Conservation (phyloP, 306 rosid species). For the Abrus pulchellus region DNA sequence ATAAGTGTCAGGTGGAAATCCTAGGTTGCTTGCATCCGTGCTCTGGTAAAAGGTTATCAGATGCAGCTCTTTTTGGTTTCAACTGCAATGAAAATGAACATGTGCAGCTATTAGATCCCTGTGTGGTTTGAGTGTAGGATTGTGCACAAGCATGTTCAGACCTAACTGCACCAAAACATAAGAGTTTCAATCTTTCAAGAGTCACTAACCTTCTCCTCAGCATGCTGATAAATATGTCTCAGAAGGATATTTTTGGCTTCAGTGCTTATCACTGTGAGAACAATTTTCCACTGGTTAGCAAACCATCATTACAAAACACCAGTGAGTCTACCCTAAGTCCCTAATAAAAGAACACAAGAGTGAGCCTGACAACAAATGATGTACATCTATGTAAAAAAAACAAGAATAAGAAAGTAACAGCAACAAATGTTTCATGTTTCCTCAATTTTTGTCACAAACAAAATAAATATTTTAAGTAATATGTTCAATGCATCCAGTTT, state of each 20-base stretch:
- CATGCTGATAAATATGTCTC: conserved; percentile 83
- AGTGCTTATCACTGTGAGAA: conserved; percentile 76
- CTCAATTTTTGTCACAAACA: background rate
- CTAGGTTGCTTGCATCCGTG: conserved; percentile 83
- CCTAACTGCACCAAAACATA: conserved; percentile 17
- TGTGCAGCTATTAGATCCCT: conserved; percentile 38
- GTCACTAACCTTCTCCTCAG: conserved; percentile 57
- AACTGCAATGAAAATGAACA: conserved; percentile 62
- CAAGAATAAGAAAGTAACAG: background rate
- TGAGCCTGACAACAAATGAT: conserved; percentile 33
- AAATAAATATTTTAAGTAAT: background rate
- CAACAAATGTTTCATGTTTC: conserved; percentile 19
- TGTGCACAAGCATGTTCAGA: conserved; percentile 32
- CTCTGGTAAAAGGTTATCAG: conserved; percentile 72
- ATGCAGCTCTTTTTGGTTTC: conserved; percentile 82
- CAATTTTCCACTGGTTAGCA: conserved; percentile 46
- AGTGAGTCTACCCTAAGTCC: background rate
- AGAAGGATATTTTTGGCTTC: conserved; percentile 82
- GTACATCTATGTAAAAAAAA: conserved; percentile 29
- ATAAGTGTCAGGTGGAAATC: conserved; percentile 56
- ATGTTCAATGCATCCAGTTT: conserved; percentile 24
- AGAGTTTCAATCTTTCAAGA: conserved; percentile 20
- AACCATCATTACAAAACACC: conserved; percentile 17
- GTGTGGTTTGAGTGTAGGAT: background rate
- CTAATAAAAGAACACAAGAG: background rate